Evolutionary conservation across 2,329 filamentous ascomycete species (phyloP).

Genomic region (Aspergillus fumigatiaffinis): DNA sequence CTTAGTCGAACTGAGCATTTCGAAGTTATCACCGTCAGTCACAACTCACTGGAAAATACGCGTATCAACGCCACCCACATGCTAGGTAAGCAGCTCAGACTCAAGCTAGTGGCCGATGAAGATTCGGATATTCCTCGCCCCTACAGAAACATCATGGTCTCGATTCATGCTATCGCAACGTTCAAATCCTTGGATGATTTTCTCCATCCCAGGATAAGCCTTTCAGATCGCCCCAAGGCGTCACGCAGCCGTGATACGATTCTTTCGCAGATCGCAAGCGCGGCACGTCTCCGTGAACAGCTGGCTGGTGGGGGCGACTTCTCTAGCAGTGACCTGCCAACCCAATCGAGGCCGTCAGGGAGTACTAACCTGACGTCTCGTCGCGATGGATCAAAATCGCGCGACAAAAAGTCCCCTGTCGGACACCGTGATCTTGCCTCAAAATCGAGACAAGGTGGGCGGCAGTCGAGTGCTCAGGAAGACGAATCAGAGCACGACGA

Average conservation of each 20-base stretch:
- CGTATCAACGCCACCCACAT: constrained; percentile 90
- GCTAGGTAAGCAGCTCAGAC: constrained; percentile 89
- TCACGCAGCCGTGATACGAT: constrained; percentile 58
- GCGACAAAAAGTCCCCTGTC: constrained; percentile 42
- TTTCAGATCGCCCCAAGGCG: constrained; percentile 68
- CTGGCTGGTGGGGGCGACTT: constrained; percentile 27
- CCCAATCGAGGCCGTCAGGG: constrained; percentile 18
- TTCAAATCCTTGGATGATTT: constrained; percentile 98
- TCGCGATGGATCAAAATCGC: constrained; percentile 9
- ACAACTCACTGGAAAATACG: constrained; percentile 85
- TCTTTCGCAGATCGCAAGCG: constrained; percentile 70
- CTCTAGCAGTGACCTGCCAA: constrained; percentile 31
- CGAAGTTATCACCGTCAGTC: constrained; percentile 91
- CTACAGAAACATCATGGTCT: constrained; percentile 95
- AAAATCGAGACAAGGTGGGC: constrained; percentile 57
- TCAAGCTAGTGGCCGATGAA: constrained; percentile 81
- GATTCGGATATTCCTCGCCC: constrained; percentile 82
- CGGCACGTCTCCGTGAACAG: constrained; percentile 58
- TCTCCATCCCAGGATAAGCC: constrained; percentile 78
- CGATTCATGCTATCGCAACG: constrained; percentile 95
- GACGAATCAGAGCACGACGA: constrained; percentile 57
- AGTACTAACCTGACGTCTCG: constrained; percentile 14
- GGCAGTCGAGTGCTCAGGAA: constrained; percentile 54
- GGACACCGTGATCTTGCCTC: constrained; percentile 38
- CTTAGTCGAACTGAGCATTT: constrained; percentile 97